These are phyloP conservation scores for Phytophthora palmivora DNA, from an alignment of 352 stramenopile genomes.

Conservation along the genomic window DNA sequence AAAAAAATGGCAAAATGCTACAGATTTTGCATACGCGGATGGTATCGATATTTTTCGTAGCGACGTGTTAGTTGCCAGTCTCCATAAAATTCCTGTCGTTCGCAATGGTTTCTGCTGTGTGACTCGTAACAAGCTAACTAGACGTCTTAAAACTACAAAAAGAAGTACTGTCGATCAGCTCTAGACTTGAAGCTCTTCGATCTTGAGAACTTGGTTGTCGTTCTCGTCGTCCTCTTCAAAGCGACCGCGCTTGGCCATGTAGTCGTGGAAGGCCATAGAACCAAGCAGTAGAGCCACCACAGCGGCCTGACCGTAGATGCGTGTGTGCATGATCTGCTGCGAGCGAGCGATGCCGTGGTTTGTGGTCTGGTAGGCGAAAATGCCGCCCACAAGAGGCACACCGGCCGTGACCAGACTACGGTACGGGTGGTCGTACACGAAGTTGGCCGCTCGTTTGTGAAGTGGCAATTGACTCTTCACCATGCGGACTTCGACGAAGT, in stretches of 20 bases:
- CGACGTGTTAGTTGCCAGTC: slow-evolving; percentile 18
- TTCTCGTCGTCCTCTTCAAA: slow-evolving; percentile 33
- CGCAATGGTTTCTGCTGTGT: slow-evolving; percentile 28
- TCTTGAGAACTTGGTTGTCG: slow-evolving; percentile 13
- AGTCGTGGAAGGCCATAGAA: slow-evolving; percentile 59
- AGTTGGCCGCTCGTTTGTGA: slow-evolving; percentile 48
- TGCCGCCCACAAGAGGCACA: slow-evolving; percentile 45
- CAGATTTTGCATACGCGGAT: no score
- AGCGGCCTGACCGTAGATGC: slow-evolving; percentile 50
- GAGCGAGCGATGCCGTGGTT: slow-evolving; percentile 42
- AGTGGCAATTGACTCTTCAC: slow-evolving; percentile 27
- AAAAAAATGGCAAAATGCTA: no score
- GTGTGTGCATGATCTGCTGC: slow-evolving; percentile 62
- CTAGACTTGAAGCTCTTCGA: slow-evolving; percentile 29
- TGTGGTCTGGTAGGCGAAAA: slow-evolving; percentile 44
- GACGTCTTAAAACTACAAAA: background rate
- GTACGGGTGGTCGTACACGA: slow-evolving; percentile 55
- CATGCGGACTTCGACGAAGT: slow-evolving; percentile 32
- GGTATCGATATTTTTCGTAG: slow-evolving; percentile 4
- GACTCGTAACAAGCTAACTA: slow-evolving; percentile 14
- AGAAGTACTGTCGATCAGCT: background rate
- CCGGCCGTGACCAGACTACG: slow-evolving; percentile 34
- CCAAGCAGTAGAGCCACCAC: slow-evolving; percentile 42
- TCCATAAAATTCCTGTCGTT: slow-evolving; percentile 14
- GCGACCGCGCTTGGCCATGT: slow-evolving; percentile 46